phyloP scores from a whole-genome alignment of 257 asterid genomes.

The Penstemon barbatus region DNA sequence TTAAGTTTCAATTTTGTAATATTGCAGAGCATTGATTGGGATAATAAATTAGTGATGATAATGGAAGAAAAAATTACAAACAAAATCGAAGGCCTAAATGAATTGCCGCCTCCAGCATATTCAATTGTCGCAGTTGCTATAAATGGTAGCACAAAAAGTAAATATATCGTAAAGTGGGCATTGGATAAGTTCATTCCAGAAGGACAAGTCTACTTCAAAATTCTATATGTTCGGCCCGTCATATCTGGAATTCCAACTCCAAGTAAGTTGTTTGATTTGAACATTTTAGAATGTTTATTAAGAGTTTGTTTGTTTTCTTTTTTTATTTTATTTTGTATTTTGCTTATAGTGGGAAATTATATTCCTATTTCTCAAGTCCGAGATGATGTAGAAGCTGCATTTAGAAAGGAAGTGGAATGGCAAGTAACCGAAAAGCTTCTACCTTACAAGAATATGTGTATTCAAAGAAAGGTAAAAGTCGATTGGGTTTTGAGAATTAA shows the following conservation, averaged over 20 bases:
- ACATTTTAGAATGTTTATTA: background rate
- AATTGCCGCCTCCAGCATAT: conserved; percentile 33
- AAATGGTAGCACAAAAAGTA: conserved; percentile 58
- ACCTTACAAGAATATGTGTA: conserved; percentile 66
- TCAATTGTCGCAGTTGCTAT: conserved; percentile 59
- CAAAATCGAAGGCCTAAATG: conserved; percentile 35
- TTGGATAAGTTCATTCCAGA: conserved; percentile 85
- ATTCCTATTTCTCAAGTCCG: conserved; percentile 74
- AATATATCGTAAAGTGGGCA: conserved; percentile 75
- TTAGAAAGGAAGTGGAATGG: conserved; percentile 67
- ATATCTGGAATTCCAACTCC: conserved; percentile 71
- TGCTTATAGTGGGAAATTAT: conserved; percentile 67
- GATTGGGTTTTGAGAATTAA: background rate
- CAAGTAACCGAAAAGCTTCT: conserved; percentile 62
- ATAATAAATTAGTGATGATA: conserved; percentile 13
- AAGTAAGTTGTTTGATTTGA: conserved; percentile 48
- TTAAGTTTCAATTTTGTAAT: conserved; percentile 4
- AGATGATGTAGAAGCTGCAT: conserved; percentile 76
- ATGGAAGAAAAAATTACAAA: conserved; percentile 36
- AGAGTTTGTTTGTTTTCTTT: background rate
- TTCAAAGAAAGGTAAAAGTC: conserved; percentile 50
- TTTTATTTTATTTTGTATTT: conserved; percentile 13
- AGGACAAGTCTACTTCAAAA: conserved; percentile 53
- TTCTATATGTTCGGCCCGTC: conserved; percentile 68
- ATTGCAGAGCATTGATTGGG: conserved; percentile 29